Conservation (phyloP, 108 stramenopile genomes). For the Nannochloropsis granulata region DNA sequence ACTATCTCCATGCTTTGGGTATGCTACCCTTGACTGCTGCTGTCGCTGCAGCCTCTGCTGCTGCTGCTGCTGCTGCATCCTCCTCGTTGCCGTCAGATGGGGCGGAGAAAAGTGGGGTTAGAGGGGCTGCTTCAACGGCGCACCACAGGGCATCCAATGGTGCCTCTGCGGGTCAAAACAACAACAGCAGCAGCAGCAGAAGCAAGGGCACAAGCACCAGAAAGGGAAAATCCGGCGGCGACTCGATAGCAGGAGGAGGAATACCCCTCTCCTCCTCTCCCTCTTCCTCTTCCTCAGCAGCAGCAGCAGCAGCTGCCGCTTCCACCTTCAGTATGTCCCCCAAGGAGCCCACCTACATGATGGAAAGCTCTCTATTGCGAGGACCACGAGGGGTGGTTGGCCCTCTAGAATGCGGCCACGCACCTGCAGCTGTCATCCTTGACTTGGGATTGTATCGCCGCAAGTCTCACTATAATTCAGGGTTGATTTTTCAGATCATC, state of each 20-base stretch:
- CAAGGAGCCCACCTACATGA: background rate
- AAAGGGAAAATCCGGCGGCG: too few species aligned
- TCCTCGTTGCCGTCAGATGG: background rate
- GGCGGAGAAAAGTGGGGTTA: background rate
- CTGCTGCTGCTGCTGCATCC: too few species aligned
- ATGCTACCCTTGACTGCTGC: background rate
- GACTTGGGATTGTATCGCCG: background rate
- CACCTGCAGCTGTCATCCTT: background rate
- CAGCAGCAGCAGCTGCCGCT: too few species aligned
- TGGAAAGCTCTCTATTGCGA: background rate
- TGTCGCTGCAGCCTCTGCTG: background rate
- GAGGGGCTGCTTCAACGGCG: background rate
- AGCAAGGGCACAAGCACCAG: too few species aligned
- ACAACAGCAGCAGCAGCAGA: too few species aligned
- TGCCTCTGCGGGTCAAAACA: too few species aligned
- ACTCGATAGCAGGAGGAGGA: too few species aligned
- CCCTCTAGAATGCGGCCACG: background rate
- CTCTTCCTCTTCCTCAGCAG: too few species aligned
- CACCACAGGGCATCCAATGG: too few species aligned
- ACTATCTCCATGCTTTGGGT: background rate
- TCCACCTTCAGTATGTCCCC: background rate
- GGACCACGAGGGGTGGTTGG: background rate
- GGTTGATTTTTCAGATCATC: background rate
- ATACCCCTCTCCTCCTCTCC: too few species aligned
- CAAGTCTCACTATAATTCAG: background rate